A percentile compares a stretch with the other conserved stretches of the same genome.
Conservation (phyloP, 352 stramenopile genomes). For the Vaucheria bursata region DNA sequence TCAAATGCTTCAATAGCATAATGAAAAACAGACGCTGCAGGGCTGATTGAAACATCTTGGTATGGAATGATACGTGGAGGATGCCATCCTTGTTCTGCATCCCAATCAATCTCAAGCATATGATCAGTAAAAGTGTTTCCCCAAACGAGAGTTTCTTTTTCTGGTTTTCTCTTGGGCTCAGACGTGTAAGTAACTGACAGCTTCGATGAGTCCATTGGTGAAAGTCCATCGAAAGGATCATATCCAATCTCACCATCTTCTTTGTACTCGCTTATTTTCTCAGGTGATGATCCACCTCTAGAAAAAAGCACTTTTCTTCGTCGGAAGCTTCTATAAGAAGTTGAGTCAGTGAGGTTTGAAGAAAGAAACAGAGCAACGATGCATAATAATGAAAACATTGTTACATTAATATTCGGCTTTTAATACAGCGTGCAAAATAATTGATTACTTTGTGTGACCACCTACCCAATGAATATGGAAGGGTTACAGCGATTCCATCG, state of each 20-base stretch:
- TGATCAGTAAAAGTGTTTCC: conserved; percentile 85
- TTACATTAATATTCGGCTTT: no score
- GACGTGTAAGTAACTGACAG: conserved; percentile 26
- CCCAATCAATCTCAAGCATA: conserved; percentile 86
- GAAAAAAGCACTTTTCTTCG: no score
- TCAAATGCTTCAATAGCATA: conserved; percentile 78
- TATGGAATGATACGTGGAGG: conserved; percentile 74
- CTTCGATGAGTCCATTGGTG: background rate
- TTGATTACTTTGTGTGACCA: no score
- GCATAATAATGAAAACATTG: no score
- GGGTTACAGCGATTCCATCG: no score
- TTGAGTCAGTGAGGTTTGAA: no score
- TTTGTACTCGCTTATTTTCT: background rate
- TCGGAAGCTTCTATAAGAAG: no score
- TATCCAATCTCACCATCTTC: background rate
- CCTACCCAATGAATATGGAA: no score
- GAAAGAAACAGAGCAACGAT: no score
- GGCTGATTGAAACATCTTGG: conserved; percentile 68
- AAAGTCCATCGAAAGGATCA: background rate
- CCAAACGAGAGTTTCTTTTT: conserved; percentile 65
- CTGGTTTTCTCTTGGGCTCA: conserved; percentile 21
- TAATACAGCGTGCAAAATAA: no score
- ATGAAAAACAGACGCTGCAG: conserved; percentile 74
- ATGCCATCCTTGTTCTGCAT: conserved; percentile 66
- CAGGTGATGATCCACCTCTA: no score